Evolutionary conservation across 2,329 filamentous ascomycete genomes (phyloP).

Genomic region (Colletotrichum coccodes): DNA sequence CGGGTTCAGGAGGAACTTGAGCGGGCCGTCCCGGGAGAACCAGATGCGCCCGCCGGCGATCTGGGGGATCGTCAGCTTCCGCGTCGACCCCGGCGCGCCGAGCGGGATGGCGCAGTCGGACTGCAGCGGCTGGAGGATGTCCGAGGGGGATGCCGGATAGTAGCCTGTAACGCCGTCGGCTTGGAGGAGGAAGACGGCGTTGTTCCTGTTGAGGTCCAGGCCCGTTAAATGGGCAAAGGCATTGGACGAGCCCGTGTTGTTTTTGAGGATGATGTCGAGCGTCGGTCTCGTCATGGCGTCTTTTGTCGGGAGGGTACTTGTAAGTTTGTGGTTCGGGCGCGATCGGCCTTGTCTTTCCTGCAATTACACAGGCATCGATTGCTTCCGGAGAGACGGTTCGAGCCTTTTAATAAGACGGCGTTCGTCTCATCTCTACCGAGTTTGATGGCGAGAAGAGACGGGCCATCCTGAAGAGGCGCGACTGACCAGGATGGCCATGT

Average conservation of each 20-base stretch:
- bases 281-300: constrained; percentile 47
- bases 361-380: background rate
- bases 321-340: background rate
- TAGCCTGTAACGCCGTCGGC: constrained; percentile 74
- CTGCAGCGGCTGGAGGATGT: constrained; percentile 59
- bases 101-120: constrained; percentile 72
- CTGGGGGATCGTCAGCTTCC: constrained; percentile 73
- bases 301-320: background rate
- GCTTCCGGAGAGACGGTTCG: background rate
- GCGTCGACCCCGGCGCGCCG: constrained; percentile 68
- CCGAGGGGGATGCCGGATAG: constrained; percentile 68
- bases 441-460: background rate
- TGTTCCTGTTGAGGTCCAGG: constrained; percentile 66
- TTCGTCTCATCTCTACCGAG: background rate
- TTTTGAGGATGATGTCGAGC: constrained; percentile 71
- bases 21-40: constrained; percentile 69
- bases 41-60: constrained; percentile 78
- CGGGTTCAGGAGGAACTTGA: constrained; percentile 78
- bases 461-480: background rate
- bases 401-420: background rate
- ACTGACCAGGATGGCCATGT: constrained; percentile 19
- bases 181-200: constrained; percentile 69
- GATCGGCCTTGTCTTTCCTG: background rate
- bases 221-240: constrained; percentile 80
- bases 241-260: constrained; percentile 69